A percentile compares a stretch with the other conserved stretches of the same genome.
Evolutionary conservation across 805 yeast species (phyloP).

Genomic region (Ogataea polymorpha): DNA sequence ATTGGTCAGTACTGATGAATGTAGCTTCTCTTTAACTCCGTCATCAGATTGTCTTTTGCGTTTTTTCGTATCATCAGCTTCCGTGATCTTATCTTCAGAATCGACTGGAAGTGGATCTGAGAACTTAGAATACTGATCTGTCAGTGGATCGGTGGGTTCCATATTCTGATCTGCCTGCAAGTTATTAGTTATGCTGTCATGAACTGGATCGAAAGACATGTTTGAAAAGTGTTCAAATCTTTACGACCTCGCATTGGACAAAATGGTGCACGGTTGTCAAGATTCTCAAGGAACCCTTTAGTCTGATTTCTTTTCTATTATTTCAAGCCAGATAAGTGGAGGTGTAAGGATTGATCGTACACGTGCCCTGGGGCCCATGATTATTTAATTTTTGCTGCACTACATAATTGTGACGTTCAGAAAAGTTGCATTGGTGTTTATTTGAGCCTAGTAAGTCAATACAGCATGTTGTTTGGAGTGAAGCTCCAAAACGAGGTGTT

Average conservation of each 20-base stretch:
- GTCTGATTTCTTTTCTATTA: not conserved
- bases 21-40: constrained; percentile 21
- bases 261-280: constrained; percentile 8
- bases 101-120: constrained; percentile 1
- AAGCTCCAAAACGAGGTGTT: constrained; percentile 78
- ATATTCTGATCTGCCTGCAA: not conserved
- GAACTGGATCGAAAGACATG: constrained; percentile 32
- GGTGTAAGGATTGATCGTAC: constrained; percentile 1
- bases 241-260: not conserved
- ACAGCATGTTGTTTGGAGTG: constrained; percentile 79
- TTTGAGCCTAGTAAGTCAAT: not conserved
- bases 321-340: too few species aligned
- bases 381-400: constrained; percentile 6
- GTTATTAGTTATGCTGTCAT: constrained; percentile 20
- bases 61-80: constrained; percentile 13
- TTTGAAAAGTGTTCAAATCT: not conserved
- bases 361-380: constrained; percentile 6
- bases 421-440: not conserved
- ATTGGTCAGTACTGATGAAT: constrained; percentile 30
- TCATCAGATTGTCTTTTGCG: constrained; percentile 17
- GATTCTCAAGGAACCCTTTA: not conserved
- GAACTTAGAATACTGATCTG: not conserved
- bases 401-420: not conserved
- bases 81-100: not conserved
- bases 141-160: not conserved